These are phyloP conservation scores for Vitis vinifera DNA, from an alignment of 164 flowering plant species.

Conservation along the genomic window DNA sequence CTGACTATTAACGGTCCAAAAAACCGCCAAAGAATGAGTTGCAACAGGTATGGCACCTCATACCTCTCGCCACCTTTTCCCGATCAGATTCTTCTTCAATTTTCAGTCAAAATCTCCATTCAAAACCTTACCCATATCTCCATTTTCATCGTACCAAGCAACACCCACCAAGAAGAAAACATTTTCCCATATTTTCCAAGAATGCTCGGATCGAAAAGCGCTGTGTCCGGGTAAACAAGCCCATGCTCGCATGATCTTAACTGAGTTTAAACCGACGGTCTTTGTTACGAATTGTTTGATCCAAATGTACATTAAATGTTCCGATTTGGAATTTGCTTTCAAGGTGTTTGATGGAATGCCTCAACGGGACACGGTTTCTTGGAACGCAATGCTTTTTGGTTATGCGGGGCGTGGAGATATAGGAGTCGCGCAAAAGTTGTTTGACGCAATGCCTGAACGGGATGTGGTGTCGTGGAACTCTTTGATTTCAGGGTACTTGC, in stretches of 20 bases:
- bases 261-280: conserved; percentile 66
- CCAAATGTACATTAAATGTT: conserved; percentile 60
- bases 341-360: conserved; percentile 69
- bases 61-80: neutral
- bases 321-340: conserved; percentile 37
- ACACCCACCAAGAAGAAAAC: conserved; percentile 25
- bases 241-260: conserved; percentile 59
- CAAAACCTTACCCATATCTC: conserved; percentile 9
- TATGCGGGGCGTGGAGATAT: conserved; percentile 40
- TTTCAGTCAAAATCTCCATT: conserved; percentile 1
- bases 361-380: conserved; percentile 55
- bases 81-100: conserved; percentile 6
- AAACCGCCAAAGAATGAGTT: conserved; percentile 28
- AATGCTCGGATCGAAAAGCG: conserved; percentile 39
- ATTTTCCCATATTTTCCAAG: conserved; percentile 63
- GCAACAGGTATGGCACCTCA: conserved; percentile 23
- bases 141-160: conserved; percentile 18
- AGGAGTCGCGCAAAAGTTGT: conserved; percentile 39
- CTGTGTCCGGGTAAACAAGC: conserved; percentile 56
- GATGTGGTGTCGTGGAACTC: conserved; percentile 86
- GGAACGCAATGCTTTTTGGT: conserved; percentile 67
- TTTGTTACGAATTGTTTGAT: conserved; percentile 77
- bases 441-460: conserved; percentile 60
- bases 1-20: conserved; percentile 16
- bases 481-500: conserved; percentile 62